Conservation (phyloP, 805 yeast species). For the Spathaspora girioi region DNA sequence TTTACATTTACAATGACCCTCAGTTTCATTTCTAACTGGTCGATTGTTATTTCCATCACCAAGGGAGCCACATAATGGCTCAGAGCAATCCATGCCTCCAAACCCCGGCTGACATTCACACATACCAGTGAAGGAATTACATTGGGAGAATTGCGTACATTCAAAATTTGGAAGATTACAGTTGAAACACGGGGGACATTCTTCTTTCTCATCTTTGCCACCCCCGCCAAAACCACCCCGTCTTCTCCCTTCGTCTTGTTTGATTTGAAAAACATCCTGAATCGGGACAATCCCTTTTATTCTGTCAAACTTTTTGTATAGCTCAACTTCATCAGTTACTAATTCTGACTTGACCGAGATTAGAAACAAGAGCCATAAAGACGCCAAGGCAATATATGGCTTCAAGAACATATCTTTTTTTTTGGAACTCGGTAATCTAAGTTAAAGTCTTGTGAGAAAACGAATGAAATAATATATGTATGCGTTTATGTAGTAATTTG, state of each 20-base stretch:
- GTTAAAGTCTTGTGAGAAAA: not conserved
- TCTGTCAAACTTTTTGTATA: slow-evolving; percentile 16
- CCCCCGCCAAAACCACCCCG: slow-evolving; percentile 1
- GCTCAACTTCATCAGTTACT: slow-evolving; percentile 6
- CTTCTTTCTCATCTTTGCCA: slow-evolving; percentile 22
- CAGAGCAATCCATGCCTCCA: slow-evolving; percentile 89
- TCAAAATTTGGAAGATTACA: slow-evolving; percentile 88
- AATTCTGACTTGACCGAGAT: not conserved
- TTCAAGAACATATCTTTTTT: not conserved
- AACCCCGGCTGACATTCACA: slow-evolving; percentile 92
- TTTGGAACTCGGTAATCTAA: not conserved
- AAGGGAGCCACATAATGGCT: slow-evolving; percentile 83
- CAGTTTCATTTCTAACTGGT: slow-evolving; percentile 55
- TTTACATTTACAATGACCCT: slow-evolving; percentile 61
- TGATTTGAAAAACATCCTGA: slow-evolving; percentile 20
- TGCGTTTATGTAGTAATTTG: not conserved
- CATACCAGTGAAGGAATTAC: slow-evolving; percentile 83
- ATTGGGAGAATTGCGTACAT: slow-evolving; percentile 86
- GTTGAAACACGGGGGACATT: slow-evolving; percentile 91
- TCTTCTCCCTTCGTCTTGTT: slow-evolving; percentile 2
- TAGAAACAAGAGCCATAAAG: not conserved
- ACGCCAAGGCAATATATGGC: not conserved
- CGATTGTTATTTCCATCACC: slow-evolving; percentile 58
- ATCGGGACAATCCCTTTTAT: slow-evolving; percentile 20
- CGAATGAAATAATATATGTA: not conserved